Percentiles rank a stretch among this genome's conserved stretches.
Evolutionary conservation across 2,329 filamentous ascomycete genomes (phyloP).

Genomic region (Stemphylium vesicarium): DNA sequence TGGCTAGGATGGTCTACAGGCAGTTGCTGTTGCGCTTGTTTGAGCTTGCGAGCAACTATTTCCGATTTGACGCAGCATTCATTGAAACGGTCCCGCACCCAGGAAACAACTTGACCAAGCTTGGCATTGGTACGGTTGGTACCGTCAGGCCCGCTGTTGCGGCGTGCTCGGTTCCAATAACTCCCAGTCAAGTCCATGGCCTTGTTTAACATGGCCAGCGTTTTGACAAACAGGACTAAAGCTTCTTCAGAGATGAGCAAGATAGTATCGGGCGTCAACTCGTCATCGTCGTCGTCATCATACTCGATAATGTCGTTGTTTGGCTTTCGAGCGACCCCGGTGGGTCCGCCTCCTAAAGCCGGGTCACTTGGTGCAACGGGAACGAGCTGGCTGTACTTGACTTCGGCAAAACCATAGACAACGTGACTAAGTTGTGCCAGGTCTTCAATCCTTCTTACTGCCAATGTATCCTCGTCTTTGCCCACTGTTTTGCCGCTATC

Average conservation of each 20-base stretch:
- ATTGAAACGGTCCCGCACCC: conserved; percentile 93
- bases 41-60: conserved; percentile 84
- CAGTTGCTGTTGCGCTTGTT: conserved; percentile 83
- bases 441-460: conserved; percentile 85
- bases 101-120: conserved; percentile 96
- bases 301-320: conserved; percentile 57
- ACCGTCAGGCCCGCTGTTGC: conserved; percentile 57
- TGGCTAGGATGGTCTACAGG: conserved; percentile 86
- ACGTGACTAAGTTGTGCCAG: conserved; percentile 92
- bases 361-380: conserved; percentile 80
- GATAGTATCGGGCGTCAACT: conserved; percentile 84
- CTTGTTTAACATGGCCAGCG: conserved; percentile 84
- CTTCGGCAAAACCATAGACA: conserved; percentile 96
- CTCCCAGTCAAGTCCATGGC: conserved; percentile 93
- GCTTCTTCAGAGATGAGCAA: conserved; percentile 92
- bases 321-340: conserved; percentile 53
- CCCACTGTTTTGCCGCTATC: conserved; percentile 66
- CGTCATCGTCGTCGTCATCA: conserved; percentile 61
- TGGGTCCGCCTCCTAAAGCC: conserved; percentile 65
- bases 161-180: conserved; percentile 87
- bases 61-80: conserved; percentile 97
- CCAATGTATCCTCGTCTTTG: conserved; percentile 79
- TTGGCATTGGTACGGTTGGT: conserved; percentile 48
- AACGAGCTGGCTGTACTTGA: conserved; percentile 97
- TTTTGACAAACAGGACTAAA: conserved; percentile 94